phyloP scores from a whole-genome alignment of 73 alveolate genomes.

The Tetrahymena malaccensis region DNA sequence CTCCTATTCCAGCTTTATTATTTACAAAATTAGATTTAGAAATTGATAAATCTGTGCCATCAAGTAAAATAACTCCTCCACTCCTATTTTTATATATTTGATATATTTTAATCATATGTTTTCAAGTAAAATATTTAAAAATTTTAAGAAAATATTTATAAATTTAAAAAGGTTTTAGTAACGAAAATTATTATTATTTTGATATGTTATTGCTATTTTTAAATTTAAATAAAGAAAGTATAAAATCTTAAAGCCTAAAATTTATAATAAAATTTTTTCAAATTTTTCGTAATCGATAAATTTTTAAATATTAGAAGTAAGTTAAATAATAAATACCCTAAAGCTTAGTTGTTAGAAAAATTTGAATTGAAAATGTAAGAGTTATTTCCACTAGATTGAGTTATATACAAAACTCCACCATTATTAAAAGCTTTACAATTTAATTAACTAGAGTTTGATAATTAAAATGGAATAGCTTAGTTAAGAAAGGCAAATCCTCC shows the following conservation, averaged over 20 bases:
- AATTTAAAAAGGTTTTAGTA: no score
- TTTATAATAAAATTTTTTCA: no score
- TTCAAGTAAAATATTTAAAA: no score
- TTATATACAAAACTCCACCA: neutral
- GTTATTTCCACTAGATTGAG: neutral
- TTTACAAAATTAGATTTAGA: neutral
- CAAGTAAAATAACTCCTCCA: neutral
- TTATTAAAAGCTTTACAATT: neutral
- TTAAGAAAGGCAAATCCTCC: neutral
- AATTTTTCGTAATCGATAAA: no score
- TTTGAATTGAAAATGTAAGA: neutral
- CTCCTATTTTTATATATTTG: neutral
- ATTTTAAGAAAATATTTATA: no score
- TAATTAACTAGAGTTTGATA: neutral
- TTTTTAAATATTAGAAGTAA: no score
- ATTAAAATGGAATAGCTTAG: neutral
- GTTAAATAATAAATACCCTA: neutral
- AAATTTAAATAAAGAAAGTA: no score
- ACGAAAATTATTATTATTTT: no score
- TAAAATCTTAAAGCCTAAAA: no score
- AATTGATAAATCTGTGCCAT: neutral
- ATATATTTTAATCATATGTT: no score
- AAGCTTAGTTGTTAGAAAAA: neutral
- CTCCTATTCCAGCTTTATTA: neutral
- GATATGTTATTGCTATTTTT: no score